Evolutionary conservation across 352 stramenopile species (phyloP), one percentile per base, ranked within the genome.

Genomic region (Pythium brassicae): DNA sequence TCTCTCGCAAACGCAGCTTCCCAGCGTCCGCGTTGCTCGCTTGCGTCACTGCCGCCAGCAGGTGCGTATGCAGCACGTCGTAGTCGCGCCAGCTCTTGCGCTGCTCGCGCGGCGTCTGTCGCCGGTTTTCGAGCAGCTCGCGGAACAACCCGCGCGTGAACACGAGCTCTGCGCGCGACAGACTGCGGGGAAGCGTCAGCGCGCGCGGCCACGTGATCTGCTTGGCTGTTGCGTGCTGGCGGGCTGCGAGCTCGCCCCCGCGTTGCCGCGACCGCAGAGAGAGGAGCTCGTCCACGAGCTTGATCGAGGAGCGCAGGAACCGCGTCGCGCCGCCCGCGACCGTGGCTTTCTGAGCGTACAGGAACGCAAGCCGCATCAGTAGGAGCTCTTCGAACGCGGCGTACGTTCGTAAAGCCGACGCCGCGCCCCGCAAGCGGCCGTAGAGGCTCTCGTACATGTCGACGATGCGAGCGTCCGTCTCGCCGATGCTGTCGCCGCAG

Each of bases 391-490:
- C 74, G 27, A 76, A 82, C 9, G 60, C 45, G 17, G 59, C 53
- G 42, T 86, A 83, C 3, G 60, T 44, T 20, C 49, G 53, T 5
- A 57, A 69, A 8, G 60, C 61, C 1, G 65, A 52, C 44, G 72
- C 72, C 0, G 57, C 57, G 17, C 70, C 64, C 10, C 74, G 70
- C 22, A 89, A 55, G 17, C 76, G 70, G 10, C 74, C 74, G 6
- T 69, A 79, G 3, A 87, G 59, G 57, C 78, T 87, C 51, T 86
- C 74, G 50, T 82, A 79, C 23, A 80, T 60, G 27, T 86, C 72
- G 12, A 86, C 70, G 2, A 72, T 43, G 17, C 32, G 37, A 9
- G 20, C 20, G 3, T 25, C 34, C 4, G n/a, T 15, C 14, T 20
- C 35, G 3, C 29, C 22, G 52, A 60, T 34, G 59, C 50, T 15